Conservation (phyloP, 2,329 filamentous ascomycete species). For the Sodiomyces alkalinus region DNA sequence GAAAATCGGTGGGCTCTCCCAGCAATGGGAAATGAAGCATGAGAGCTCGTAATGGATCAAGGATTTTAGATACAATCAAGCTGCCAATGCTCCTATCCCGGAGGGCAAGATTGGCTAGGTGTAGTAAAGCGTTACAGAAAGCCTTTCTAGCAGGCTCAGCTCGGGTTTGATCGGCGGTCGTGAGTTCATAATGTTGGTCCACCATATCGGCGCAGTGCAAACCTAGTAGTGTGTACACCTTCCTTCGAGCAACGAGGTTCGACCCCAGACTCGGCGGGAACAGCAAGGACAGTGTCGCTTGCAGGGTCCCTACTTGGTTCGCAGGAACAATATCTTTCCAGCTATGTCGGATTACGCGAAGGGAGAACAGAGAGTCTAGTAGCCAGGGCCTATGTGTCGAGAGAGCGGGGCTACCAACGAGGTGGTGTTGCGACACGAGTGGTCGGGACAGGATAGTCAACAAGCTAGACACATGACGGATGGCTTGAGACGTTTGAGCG, state of each 20-base stretch:
- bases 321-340: conserved; percentile 15
- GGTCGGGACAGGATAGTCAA: conserved; percentile 26
- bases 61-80: conserved; percentile 25
- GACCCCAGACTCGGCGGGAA: background rate
- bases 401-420: conserved; percentile 17
- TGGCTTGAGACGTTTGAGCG: conserved; percentile 22
- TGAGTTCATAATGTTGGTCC: conserved; percentile 15
- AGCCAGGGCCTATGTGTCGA: conserved; percentile 31
- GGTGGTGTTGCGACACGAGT: conserved; percentile 18
- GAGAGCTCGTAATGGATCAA: conserved; percentile 24
- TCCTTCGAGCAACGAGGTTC: conserved; percentile 13
- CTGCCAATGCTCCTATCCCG: conserved; percentile 17
- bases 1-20: conserved; percentile 22
- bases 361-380: conserved; percentile 29
- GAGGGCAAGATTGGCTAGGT: conserved; percentile 21
- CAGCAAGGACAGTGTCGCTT: background rate
- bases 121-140: conserved; percentile 22
- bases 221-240: conserved; percentile 22
- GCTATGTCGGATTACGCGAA: conserved; percentile 23
- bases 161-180: conserved; percentile 12
- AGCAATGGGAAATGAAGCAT: conserved; percentile 15
- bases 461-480: conserved; percentile 30
- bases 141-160: conserved; percentile 14
- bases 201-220: conserved; percentile 26
- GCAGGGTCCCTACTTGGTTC: background rate